Evolutionary conservation across 208 protist species (phyloP), one percentile per base, ranked within the genome.

Genomic region (Wallacemonas sp.): DNA sequence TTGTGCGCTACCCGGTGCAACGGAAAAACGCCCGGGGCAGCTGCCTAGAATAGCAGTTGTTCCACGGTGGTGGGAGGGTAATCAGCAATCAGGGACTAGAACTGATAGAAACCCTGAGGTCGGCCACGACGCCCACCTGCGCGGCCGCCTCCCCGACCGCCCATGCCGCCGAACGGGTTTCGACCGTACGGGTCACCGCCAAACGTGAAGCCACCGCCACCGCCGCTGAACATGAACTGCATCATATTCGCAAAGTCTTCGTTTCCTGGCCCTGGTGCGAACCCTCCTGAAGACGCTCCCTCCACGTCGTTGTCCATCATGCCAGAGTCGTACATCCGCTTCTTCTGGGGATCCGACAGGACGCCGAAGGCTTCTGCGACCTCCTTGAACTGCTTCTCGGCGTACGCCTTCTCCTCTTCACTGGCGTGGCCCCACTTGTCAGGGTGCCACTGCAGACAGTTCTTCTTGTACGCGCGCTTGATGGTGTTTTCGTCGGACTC

Each of bases 371-470:
- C 90, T 58, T 92, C 82, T 52, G 76, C 78, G 24, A 97, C 70
- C 63, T 95, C 89, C 60, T 96, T 96, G 64, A 97, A 97, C 72
- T 88, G 81, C 55, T 63, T 73, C 79, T 95, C 91, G 0, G 93
- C 93, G 48, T 85, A 70, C 38, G 59, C 29, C 54, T 86, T 87
- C 65, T 96, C 81, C 41, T 91, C 78, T 36, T 86, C 73, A 48
- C 65, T 85, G 6, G 87, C 85, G 57, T 82, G 69, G 26, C 78
- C 78, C 91, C 91, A 96, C 72, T 89, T 94, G 68, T 98, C 95
- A n/a, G 95, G 95, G 73, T 98, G 95, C 83, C 88, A 96, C 72
- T 84, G 83, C 59, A 97, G 71, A 10, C 83, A 91, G 37, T 73
- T 78, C 68, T 93, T 84, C 63, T 81, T 89, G 71, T 97, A 98